Percentiles rank a stretch among this genome's conserved stretches.
phyloP scores from a whole-genome alignment of 768 basidiomycete genomes.

The Lepiota brunneoincarnata region DNA sequence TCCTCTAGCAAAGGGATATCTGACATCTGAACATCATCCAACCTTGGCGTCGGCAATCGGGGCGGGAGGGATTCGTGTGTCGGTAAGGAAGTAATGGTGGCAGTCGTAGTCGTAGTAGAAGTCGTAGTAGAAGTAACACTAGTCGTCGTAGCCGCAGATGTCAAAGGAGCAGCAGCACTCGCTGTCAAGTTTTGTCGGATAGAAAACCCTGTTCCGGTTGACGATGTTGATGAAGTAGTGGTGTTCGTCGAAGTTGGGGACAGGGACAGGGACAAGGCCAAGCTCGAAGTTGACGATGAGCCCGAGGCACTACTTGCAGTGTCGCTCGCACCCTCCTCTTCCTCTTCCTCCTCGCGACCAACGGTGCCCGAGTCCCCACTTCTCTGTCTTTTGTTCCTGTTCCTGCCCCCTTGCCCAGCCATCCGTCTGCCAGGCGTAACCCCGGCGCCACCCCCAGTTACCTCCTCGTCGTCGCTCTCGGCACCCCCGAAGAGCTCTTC shows the following conservation, averaged over 20 bases:
- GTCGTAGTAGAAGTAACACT: neutral
- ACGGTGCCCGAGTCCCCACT: neutral
- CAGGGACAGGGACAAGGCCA: too few relatives aligned
- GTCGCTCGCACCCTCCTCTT: neutral
- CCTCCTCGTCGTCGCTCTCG: constrained; percentile 1
- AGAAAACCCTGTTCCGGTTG: too few relatives aligned
- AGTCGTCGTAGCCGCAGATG: neutral
- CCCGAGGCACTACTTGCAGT: neutral
- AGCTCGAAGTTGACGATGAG: neutral
- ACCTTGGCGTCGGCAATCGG: constrained; percentile 7
- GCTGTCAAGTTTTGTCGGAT: too few relatives aligned
- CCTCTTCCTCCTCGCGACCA: too few relatives aligned
- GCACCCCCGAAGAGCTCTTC: constrained; percentile 9
- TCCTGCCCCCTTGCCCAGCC: neutral
- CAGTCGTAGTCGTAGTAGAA: neutral
- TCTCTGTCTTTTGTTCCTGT: constrained; percentile 7
- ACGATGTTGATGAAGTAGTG: too few relatives aligned
- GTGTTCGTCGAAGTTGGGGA: too few relatives aligned
- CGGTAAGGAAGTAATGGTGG: neutral
- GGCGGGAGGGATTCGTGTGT: constrained; percentile 1
- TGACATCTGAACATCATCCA: constrained; percentile 12
- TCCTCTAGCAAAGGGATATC: constrained; percentile 9
- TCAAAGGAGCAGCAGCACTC: too few relatives aligned
- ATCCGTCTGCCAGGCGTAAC: neutral
- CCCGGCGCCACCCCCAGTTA: neutral